These are phyloP conservation scores for Aspergillus sp. DNA, from an alignment of 2,329 filamentous ascomycete species.

Conservation along the genomic window DNA sequence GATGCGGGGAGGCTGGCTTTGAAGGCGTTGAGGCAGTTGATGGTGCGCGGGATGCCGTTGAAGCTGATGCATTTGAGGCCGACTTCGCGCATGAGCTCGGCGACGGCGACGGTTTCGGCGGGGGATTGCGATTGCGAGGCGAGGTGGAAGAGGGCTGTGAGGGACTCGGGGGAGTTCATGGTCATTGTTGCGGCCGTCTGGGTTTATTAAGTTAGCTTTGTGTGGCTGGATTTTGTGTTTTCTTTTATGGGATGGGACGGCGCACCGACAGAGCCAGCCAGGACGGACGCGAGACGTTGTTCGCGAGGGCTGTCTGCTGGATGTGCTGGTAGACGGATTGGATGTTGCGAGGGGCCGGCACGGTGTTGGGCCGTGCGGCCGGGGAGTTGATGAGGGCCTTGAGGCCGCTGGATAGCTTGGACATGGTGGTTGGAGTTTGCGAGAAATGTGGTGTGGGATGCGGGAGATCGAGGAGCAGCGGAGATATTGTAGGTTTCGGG, in stretches of 20 bases:
- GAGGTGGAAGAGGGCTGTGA: slow-evolving; percentile 59
- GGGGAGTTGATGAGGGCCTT: slow-evolving; percentile 73
- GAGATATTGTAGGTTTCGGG: background rate
- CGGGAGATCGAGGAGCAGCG: background rate
- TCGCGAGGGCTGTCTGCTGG: slow-evolving; percentile 59
- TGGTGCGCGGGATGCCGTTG: slow-evolving; percentile 69
- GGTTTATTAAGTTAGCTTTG: background rate
- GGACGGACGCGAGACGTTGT: slow-evolving; percentile 60
- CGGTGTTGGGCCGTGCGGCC: slow-evolving; percentile 63
- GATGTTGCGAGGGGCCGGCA: slow-evolving; percentile 63
- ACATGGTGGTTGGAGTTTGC: slow-evolving; percentile 50
- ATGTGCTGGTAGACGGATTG: slow-evolving; percentile 63
- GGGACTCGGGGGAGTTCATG: slow-evolving; percentile 77
- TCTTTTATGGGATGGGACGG: background rate
- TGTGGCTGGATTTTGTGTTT: background rate
- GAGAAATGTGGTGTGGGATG: background rate
- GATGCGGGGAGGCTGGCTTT: slow-evolving; percentile 58
- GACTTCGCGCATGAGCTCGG: slow-evolving; percentile 45
- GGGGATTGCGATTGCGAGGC: slow-evolving; percentile 29
- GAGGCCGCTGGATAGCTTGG: slow-evolving; percentile 67
- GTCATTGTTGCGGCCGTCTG: slow-evolving; percentile 80
- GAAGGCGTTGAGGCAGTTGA: slow-evolving; percentile 77
- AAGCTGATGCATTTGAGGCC: slow-evolving; percentile 48
- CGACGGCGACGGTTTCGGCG: slow-evolving; percentile 27
- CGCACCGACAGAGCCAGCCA: slow-evolving; percentile 66